Conservation (phyloP, 1,284 basidiomycete species). For the Cryptococcus floricola region DNA sequence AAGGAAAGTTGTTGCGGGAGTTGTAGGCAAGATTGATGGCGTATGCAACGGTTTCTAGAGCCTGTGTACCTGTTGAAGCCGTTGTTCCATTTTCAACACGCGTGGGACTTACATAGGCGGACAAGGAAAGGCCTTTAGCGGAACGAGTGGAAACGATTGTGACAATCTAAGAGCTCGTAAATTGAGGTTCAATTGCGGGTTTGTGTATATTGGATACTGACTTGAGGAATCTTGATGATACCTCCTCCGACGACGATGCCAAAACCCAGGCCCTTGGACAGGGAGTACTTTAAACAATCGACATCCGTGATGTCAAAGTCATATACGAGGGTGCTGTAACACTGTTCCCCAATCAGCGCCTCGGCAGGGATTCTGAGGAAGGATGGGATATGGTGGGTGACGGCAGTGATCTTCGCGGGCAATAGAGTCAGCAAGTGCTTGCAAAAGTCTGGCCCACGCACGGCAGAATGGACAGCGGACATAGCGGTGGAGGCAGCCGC, state of each 20-base stretch:
- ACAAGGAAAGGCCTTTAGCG: conserved; percentile 75
- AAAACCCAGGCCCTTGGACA: conserved; percentile 88
- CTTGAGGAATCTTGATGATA: conserved; percentile 93
- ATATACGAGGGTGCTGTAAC: conserved; percentile 85
- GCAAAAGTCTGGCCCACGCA: conserved; percentile 6
- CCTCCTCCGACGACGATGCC: conserved; percentile 90
- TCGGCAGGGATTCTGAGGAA: conserved; percentile 76
- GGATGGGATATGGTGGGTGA: conserved; percentile 63
- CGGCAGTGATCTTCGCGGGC: conserved; percentile 31
- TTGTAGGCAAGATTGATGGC: conserved; percentile 85
- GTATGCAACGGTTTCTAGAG: conserved; percentile 77
- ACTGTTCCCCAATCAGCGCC: conserved; percentile 81
- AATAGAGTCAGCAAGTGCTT: background rate
- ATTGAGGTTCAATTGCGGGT: conserved; percentile 53
- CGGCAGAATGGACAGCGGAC: conserved; percentile 27
- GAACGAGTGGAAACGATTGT: conserved; percentile 59
- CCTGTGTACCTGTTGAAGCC: conserved; percentile 20
- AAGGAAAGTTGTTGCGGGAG: conserved; percentile 75
- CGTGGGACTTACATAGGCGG: conserved; percentile 59
- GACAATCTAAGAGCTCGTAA: conserved; percentile 45
- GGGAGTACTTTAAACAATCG: conserved; percentile 80
- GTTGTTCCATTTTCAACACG: background rate
- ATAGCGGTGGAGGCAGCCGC: conserved; percentile 3
- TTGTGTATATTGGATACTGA: conserved; percentile 49
- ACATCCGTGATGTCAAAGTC: conserved; percentile 78